Conservation (phyloP, 1,139 yeast species). For the Dujonia santamariae region DNA sequence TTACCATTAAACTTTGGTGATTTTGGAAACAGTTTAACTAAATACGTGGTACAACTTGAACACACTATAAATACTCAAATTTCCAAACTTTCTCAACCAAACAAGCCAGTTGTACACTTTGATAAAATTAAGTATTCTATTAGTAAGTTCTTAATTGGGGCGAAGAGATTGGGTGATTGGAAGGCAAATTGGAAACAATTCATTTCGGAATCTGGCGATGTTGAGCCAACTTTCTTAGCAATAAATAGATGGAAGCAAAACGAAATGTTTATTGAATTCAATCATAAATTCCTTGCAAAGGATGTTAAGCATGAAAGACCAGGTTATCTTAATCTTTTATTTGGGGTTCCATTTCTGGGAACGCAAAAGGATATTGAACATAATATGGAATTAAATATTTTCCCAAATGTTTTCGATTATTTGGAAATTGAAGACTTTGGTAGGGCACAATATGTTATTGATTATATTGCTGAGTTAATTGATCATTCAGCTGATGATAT, state of each 20-base stretch:
- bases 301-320: slow-evolving; percentile 52
- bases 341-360: slow-evolving; percentile 67
- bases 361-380: slow-evolving; percentile 36
- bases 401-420: slow-evolving; percentile 74
- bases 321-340: slow-evolving; percentile 66
- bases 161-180: slow-evolving; percentile 40
- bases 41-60: slow-evolving; percentile 37
- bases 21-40: slow-evolving; percentile 43
- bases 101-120: slow-evolving; percentile 21
- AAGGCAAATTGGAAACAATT: slow-evolving; percentile 51
- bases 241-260: slow-evolving; percentile 82
- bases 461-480: slow-evolving; percentile 40
- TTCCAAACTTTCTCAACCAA: slow-evolving; percentile 16
- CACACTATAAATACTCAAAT: slow-evolving; percentile 29
- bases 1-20: slow-evolving; percentile 64
- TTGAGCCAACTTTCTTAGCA: slow-evolving; percentile 70
- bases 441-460: slow-evolving; percentile 56
- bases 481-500: slow-evolving; percentile 19
- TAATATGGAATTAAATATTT: slow-evolving; percentile 40
- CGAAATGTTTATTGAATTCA: slow-evolving; percentile 56
- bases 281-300: slow-evolving; percentile 48
- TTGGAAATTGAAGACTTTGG: slow-evolving; percentile 47
- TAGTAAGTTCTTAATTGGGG: slow-evolving; percentile 20
- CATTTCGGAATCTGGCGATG: slow-evolving; percentile 30
- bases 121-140: slow-evolving; percentile 24